These are phyloP conservation scores for Aspergillus vadensis DNA, from an alignment of 2,329 filamentous ascomycete species.

Conservation along the genomic window DNA sequence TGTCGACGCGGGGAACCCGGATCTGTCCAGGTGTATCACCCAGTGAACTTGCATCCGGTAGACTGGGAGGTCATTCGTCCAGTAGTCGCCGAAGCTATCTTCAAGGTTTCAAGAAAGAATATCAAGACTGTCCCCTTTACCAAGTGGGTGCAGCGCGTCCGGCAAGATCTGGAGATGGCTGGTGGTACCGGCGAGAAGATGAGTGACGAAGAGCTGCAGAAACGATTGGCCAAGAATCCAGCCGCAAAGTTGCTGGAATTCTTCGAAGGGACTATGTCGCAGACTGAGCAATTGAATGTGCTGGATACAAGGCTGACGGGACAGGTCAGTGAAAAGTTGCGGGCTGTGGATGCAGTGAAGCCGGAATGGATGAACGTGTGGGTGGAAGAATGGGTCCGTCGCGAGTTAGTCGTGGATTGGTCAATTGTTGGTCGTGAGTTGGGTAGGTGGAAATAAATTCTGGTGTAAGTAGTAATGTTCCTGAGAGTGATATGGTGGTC, in stretches of 20 bases:
- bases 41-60: conserved; percentile 20
- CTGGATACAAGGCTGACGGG: conserved; percentile 19
- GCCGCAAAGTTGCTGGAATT: conserved; percentile 36
- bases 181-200: neutral
- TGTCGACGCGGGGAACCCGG: neutral
- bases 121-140: conserved; percentile 10
- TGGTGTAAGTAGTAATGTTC: too few relatives aligned
- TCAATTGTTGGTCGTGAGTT: too few relatives aligned
- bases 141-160: conserved; percentile 21
- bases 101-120: neutral
- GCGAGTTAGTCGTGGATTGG: too few relatives aligned
- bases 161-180: conserved; percentile 14
- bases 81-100: neutral
- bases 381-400: conserved; percentile 36
- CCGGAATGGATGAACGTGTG: conserved; percentile 39
- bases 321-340: conserved; percentile 27
- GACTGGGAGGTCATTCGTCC: conserved; percentile 16
- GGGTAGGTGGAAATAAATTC: too few relatives aligned
- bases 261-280: conserved; percentile 25
- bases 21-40: conserved; percentile 18
- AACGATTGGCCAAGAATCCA: conserved; percentile 25
- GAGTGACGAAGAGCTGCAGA: conserved; percentile 12
- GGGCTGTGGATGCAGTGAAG: conserved; percentile 29
- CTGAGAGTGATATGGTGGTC: too few relatives aligned
- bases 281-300: conserved; percentile 13